Evolutionary conservation across 2,329 filamentous ascomycete species (phyloP), one percentile per base, ranked within the genome.

Genomic region (Paracoccidioides lutzii): DNA sequence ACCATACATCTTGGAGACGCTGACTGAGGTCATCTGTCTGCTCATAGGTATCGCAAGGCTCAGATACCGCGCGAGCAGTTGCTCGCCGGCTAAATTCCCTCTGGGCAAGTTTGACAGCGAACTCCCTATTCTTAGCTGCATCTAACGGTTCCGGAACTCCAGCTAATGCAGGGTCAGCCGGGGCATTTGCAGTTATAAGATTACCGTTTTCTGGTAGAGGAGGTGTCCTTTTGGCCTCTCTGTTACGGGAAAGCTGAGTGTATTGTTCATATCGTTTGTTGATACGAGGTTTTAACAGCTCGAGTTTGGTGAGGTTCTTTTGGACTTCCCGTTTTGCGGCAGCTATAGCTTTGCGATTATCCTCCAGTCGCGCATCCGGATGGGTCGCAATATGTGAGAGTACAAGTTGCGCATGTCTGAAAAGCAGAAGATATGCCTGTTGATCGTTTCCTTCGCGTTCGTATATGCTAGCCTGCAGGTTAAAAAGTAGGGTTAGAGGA

Each of bases 361-460:
- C 81, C 8, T 81, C 78, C 6, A 82, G 78, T 62, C 81, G 85
- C 48, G 81, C 81, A 55, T 93, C 82, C 1, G 91, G 90, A 63
- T 97, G 93, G 1, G 75, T 78, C 0, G 81, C 78, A 7, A 98
- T 76, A 54, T 85, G 79, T 5, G 88, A 81, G 33, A 95, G 75
- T 30, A 95, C 81, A n/a, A 98, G 82, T 54, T 85, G 79, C 8
- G 89, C 89, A 72, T 95, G 90, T 62, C 93, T 84, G 67, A 93
- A 88, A n/a, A 95, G 81, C 57, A 97, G 82, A 55, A 96, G 80
- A 69, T 95, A 98, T 4, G 91, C 88, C 66, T 93, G 86, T 63
- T 90, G 82, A 60, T 89, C 82, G 71, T 96, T 90, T 64, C 85
- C 85, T 70, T 97, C 91, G 44, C 81, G 80, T 64, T 93, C 80